These are phyloP conservation scores for Leavenworthia alabamica DNA, from an alignment of 345 rosid species.

Conservation along the genomic window DNA sequence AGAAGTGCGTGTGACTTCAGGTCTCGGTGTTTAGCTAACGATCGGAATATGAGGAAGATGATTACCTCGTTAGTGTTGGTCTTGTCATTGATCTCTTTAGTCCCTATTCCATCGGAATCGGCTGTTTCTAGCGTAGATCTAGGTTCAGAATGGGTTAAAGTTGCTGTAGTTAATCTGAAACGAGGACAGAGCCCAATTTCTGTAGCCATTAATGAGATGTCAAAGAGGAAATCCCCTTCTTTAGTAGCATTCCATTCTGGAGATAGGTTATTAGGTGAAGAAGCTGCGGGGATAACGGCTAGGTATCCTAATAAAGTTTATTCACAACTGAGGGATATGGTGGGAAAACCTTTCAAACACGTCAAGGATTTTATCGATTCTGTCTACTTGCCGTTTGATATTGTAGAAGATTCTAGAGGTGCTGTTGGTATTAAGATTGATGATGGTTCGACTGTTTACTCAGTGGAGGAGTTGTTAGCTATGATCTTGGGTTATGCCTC, in stretches of 20 bases:
- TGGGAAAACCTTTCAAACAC: slow-evolving; percentile 68
- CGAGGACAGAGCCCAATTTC: slow-evolving; percentile 88
- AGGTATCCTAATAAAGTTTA: slow-evolving; percentile 78
- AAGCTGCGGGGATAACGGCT: slow-evolving; percentile 86
- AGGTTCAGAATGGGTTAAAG: slow-evolving; percentile 92
- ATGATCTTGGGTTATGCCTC: slow-evolving; percentile 71
- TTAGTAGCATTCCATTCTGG: slow-evolving; percentile 77
- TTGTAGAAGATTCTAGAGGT: slow-evolving; percentile 78
- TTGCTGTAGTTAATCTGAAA: slow-evolving; percentile 80
- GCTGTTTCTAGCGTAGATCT: slow-evolving; percentile 94
- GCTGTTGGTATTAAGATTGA: slow-evolving; percentile 51
- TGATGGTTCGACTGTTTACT: slow-evolving; percentile 39
- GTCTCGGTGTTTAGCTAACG: slow-evolving; percentile 8
- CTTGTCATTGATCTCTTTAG: slow-evolving; percentile 31
- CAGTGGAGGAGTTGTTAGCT: slow-evolving; percentile 85
- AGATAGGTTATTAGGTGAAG: slow-evolving; percentile 74
- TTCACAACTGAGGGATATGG: slow-evolving; percentile 74
- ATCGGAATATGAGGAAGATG: slow-evolving; percentile 35
- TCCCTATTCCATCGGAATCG: slow-evolving; percentile 43
- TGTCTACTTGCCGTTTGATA: slow-evolving; percentile 60
- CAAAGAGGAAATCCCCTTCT: slow-evolving; percentile 90
- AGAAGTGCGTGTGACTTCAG: background rate
- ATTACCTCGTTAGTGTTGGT: slow-evolving; percentile 30
- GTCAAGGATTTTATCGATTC: slow-evolving; percentile 57
- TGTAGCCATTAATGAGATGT: slow-evolving; percentile 96